Evolutionary conservation across 805 yeast genomes (phyloP), one percentile per base, ranked within the genome.

Genomic region (Hanseniaspora taiwanica): DNA sequence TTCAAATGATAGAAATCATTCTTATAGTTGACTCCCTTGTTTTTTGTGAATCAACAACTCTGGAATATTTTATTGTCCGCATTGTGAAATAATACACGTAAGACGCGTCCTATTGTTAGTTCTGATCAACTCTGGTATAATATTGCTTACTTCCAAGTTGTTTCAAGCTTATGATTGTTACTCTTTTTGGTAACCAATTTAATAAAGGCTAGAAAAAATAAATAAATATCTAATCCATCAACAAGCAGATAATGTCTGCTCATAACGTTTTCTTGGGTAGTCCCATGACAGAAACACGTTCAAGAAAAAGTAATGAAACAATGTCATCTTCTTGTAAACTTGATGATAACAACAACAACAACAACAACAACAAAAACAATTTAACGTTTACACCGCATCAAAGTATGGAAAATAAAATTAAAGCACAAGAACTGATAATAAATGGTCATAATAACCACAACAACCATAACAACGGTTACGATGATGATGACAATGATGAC

Each of bases 381-480:
- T 6, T 40, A 10, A n/a, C 38, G 1, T 32, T 18, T 19, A 37
- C 39, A 9, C 40, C 43, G 12, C 31, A 33, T 8, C 33, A 29
- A 18, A 29, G 18, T 16, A n/a, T 29, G 33, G 33, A 29, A 7
- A 29, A 16, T 29, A 7, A 18, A 8, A 29, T 29, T 29, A 18
- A 29, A 29, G 18, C 33, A 4, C 33, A 29, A 16, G 33, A 29
- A 14, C 33, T 29, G n/a, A n/a, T n/a, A n/a, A n/a, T n/a, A n/a
- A n/a, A 35, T 7, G 33, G 29, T 9, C 7, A 17, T 13, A 21
- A 33, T 13, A 12, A 14, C 10, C 8, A 13, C 5, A 35, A 8
- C 14, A 35, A 35, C 23, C 17, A 14, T 13, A 38, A 40, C 16
- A 35, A 18, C 31, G n/a, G 7, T 18, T n/a, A n/a, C n/a, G n/a